These are phyloP conservation scores for Scytalidium sp. DNA, from an alignment of 2,329 filamentous ascomycete genomes.

Conservation along the genomic window DNA sequence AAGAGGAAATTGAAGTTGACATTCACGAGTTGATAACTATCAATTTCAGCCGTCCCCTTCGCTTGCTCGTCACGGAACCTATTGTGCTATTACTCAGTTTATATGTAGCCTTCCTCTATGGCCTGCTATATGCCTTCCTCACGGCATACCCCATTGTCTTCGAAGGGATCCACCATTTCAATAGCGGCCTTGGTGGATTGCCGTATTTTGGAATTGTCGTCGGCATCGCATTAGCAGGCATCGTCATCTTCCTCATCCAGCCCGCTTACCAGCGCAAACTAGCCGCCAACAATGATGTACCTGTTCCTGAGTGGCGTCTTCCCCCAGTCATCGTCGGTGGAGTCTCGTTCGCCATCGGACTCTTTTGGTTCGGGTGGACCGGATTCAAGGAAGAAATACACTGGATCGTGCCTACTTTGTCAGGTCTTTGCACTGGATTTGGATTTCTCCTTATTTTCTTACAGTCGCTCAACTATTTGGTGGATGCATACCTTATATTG, in stretches of 20 bases:
- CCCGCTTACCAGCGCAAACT: background rate
- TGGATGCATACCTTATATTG: slow-evolving; percentile 73
- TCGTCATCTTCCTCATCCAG: background rate
- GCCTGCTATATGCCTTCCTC: slow-evolving; percentile 59
- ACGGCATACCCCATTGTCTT: slow-evolving; percentile 63
- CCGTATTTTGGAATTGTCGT: slow-evolving; percentile 39
- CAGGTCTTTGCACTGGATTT: slow-evolving; percentile 65
- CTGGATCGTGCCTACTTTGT: slow-evolving; percentile 62
- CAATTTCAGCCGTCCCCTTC: slow-evolving; percentile 54
- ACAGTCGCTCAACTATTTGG: slow-evolving; percentile 75
- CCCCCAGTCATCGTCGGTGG: slow-evolving; percentile 59
- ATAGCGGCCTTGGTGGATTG: slow-evolving; percentile 50
- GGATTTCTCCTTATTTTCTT: slow-evolving; percentile 83
- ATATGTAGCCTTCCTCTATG: slow-evolving; percentile 59
- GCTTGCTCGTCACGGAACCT: slow-evolving; percentile 56
- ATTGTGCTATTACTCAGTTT: slow-evolving; percentile 58
- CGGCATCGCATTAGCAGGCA: background rate
- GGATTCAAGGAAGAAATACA: slow-evolving; percentile 55
- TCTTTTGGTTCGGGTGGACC: slow-evolving; percentile 79
- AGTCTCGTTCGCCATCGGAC: slow-evolving; percentile 57
- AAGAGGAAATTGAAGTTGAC: slow-evolving; percentile 27
- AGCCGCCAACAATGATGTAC: background rate
- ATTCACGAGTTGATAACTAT: slow-evolving; percentile 44
- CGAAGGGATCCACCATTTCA: slow-evolving; percentile 54
- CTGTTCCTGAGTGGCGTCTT: slow-evolving; percentile 32